Percentiles rank a stretch among this genome's conserved stretches.
These are phyloP conservation scores for Sporopachydermia cereana DNA, from an alignment of 1,139 yeast genomes.

Conservation along the genomic window DNA sequence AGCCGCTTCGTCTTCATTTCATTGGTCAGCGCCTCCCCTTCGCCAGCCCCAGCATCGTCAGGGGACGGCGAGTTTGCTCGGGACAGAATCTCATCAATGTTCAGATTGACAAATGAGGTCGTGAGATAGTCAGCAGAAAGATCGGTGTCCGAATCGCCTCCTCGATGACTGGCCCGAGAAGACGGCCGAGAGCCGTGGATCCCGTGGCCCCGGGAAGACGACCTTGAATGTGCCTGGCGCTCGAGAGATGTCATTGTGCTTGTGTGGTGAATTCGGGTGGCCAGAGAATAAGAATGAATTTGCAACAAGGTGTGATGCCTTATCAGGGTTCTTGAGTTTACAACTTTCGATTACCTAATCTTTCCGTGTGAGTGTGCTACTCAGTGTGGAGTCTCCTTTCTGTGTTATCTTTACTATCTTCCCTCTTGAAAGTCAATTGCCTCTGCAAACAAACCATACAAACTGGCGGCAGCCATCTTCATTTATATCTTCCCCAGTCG, in stretches of 20 bases:
- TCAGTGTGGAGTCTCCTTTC: too few relatives aligned
- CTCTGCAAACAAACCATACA: too few relatives aligned
- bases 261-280: too few relatives aligned
- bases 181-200: conserved; percentile 13
- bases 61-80: conserved; percentile 13
- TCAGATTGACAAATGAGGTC: conserved; percentile 9
- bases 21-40: conserved; percentile 12
- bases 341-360: too few relatives aligned
- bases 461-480: too few relatives aligned
- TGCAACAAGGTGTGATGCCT: too few relatives aligned
- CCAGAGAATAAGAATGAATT: too few relatives aligned
- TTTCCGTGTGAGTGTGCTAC: too few relatives aligned
- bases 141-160: conserved; percentile 13
- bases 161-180: conserved; percentile 13
- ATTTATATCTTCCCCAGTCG: too few relatives aligned
- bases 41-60: conserved; percentile 4
- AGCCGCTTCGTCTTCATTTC: conserved; percentile 12
- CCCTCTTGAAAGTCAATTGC: too few relatives aligned
- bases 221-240: conserved; percentile 11
- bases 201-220: conserved; percentile 6
- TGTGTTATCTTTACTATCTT: too few relatives aligned
- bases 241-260: background rate
- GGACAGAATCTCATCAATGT: conserved; percentile 15
- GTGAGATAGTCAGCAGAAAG: conserved; percentile 15
- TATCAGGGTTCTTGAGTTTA: too few relatives aligned